Evolutionary conservation across 805 yeast genomes (phyloP), one percentile per base, ranked within the genome.

Genomic region (Teunomyces atbi): DNA sequence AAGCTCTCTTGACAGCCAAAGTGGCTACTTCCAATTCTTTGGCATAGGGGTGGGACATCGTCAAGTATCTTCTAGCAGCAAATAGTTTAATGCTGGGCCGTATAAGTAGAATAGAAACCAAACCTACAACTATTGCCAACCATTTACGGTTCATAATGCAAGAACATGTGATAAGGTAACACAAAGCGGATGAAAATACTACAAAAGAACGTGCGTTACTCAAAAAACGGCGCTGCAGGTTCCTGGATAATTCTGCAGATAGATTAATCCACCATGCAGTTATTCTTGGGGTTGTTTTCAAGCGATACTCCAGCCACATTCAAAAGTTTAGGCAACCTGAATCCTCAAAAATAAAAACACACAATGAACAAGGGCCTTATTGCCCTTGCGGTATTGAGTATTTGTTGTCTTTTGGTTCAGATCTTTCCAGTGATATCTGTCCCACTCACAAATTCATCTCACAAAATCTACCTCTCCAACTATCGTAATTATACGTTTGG

Each of bases 1-100:
- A 81, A 1, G 99, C 98, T 59, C 94, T 78, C 57, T 83, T 87
- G 18, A 94, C 97, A 0, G 98, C 98, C 57, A 87, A 71, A 39
- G 91, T 83, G 16, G 98, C 99, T 39, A 92, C 78, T 46, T 76
- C 70, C 19, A 85, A 76, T 66, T 92, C 99, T 60, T 70, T 79
- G 36, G 75, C 74, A 62, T 81, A 87, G 11, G 64, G 60, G 36
- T 66, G 70, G 6, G 46, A 42, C 50, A 47, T 50, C 36, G 16
- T 44, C 20, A 23, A 20, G n/a, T 36, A 29, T 29, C 36, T 20
- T 26, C 12, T 18, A 13, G 20, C 8, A 26, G n/a, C 33, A 18
- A 48, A 30, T 11, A 45, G 40, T 33, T 12, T 4, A 11, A 38
- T 39, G 39, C 42, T 30, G 16, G 39, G 39, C 18, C 47, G 10